These are phyloP conservation scores for Vitis rupestris DNA, from an alignment of 164 flowering plant genomes.

Conservation along the genomic window DNA sequence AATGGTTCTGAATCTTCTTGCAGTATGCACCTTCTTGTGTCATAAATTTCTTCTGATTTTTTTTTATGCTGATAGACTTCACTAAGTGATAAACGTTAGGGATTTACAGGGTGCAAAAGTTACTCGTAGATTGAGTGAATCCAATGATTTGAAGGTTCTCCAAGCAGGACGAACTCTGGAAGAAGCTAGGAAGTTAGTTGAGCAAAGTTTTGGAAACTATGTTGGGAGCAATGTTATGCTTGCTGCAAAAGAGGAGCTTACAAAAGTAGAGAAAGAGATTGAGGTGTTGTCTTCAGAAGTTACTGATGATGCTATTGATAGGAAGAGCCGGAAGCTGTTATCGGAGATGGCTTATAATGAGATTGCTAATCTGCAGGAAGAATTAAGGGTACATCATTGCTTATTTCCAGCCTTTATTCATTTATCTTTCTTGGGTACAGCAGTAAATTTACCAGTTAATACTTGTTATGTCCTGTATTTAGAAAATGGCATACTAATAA, in stretches of 20 bases:
- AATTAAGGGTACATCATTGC: slow-evolving; percentile 46
- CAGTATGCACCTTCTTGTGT: slow-evolving; percentile 38
- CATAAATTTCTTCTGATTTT: slow-evolving; percentile 1
- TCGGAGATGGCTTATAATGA: slow-evolving; percentile 70
- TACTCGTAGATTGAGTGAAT: slow-evolving; percentile 49
- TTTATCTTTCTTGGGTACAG: too few relatives aligned
- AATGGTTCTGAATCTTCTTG: slow-evolving; percentile 96
- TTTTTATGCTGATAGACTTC: not conserved
- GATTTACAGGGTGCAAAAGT: slow-evolving; percentile 62
- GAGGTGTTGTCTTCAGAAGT: slow-evolving; percentile 56
- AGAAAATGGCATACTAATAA: too few relatives aligned
- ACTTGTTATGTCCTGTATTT: too few relatives aligned
- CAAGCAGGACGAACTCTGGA: slow-evolving; percentile 76
- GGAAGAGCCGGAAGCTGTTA: slow-evolving; percentile 55
- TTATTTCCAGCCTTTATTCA: not conserved
- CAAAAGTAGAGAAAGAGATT: slow-evolving; percentile 67
- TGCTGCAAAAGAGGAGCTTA: slow-evolving; percentile 86
- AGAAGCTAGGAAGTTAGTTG: slow-evolving; percentile 93
- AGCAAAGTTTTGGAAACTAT: slow-evolving; percentile 96
- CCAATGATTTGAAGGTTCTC: slow-evolving; percentile 34
- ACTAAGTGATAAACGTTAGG: not conserved
- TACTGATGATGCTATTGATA: slow-evolving; percentile 80
- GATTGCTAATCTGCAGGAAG: slow-evolving; percentile 76
- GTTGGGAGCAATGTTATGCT: slow-evolving; percentile 94
- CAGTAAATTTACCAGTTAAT: too few relatives aligned